Conservation (phyloP, 257 asterid genomes). For the Solanum corneliomulleri region DNA sequence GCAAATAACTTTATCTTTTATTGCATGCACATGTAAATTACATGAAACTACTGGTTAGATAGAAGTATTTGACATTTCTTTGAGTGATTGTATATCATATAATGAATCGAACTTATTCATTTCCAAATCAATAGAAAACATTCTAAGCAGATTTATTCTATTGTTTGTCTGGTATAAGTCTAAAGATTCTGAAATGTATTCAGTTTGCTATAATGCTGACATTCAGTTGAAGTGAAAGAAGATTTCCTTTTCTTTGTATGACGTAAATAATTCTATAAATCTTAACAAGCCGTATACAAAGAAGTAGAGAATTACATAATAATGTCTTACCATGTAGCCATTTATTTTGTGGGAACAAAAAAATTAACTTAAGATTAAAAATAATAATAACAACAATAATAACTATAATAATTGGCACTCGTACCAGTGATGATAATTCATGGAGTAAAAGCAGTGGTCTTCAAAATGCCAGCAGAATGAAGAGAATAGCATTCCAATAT, state of each 20-base stretch:
- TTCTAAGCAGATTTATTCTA: neutral
- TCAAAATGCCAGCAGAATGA: conserved; percentile 98
- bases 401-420: neutral
- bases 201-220: neutral
- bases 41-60: neutral
- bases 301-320: neutral
- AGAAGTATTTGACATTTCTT: neutral
- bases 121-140: neutral
- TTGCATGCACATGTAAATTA: neutral
- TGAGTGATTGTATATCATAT: neutral
- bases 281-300: neutral
- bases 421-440: conserved; percentile 96
- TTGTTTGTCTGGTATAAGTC: neutral
- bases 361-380: neutral
- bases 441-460: conserved; percentile 95
- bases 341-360: neutral
- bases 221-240: neutral
- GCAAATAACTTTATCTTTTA: neutral
- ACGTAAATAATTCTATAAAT: neutral
- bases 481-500: conserved; percentile 88
- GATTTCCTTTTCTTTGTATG: neutral
- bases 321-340: neutral
- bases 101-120: neutral
- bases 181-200: neutral
- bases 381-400: neutral